Evolutionary conservation across 2,329 filamentous ascomycete species (phyloP).

Genomic region (Emydomyces testavorans): DNA sequence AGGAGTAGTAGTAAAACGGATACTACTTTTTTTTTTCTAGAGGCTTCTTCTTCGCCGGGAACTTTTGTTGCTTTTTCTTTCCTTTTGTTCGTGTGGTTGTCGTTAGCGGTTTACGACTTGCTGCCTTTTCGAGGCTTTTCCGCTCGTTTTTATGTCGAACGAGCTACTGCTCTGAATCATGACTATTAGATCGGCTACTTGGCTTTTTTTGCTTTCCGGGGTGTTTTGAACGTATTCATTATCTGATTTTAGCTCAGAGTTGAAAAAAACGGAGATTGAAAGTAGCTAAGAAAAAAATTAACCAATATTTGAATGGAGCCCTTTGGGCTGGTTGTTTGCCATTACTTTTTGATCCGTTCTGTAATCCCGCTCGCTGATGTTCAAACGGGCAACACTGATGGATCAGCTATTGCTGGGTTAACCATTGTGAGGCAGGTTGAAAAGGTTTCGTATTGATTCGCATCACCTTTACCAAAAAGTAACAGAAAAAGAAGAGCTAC

Average conservation of each 20-base stretch:
- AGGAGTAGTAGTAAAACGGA: not conserved
- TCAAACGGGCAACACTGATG: not conserved
- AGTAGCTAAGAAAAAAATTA: not conserved
- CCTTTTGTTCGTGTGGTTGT: not conserved
- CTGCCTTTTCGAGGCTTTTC: not conserved
- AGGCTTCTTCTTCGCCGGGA: conserved; percentile 9
- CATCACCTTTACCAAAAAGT: not conserved
- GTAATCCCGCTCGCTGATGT: too few relatives aligned
- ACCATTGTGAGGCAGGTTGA: not conserved
- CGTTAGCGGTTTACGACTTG: not conserved
- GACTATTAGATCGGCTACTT: not conserved
- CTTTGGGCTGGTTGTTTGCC: not conserved
- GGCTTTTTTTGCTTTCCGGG: not conserved
- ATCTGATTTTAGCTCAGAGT: not conserved
- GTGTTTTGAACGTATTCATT: not conserved
- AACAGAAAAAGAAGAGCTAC: not conserved
- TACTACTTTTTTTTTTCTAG: not conserved
- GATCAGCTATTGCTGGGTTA: not conserved
- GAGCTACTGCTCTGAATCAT: not conserved
- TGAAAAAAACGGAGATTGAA: not conserved
- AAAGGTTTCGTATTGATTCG: not conserved
- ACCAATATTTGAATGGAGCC: not conserved
- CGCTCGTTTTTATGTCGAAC: not conserved
- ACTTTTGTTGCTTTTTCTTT: not conserved
- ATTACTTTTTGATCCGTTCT: too few relatives aligned